A percentile compares a stretch with the other conserved stretches of the same genome.
Evolutionary conservation across 495 filamentous ascomycete genomes (phyloP).

Genomic region (Penicillium paxilli): DNA sequence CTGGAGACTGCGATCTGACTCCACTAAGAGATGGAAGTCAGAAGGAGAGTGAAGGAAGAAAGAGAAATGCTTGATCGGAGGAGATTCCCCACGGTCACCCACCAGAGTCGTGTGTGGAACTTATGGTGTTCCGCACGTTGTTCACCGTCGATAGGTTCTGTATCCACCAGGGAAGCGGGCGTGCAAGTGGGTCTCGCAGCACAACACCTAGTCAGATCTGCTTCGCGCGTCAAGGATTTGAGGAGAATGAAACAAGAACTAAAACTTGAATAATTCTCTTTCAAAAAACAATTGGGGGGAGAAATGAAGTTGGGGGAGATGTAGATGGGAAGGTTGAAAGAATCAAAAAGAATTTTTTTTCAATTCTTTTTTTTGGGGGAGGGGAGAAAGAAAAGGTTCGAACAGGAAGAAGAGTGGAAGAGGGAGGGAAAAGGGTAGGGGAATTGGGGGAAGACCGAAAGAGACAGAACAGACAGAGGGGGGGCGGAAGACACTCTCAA

Average conservation of each 20-base stretch:
- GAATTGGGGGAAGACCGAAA: constrained; percentile 23
- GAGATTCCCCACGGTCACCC: constrained; percentile 46
- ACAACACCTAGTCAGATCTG: constrained; percentile 43
- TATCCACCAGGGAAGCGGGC: constrained; percentile 48
- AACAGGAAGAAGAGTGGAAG: constrained; percentile 9
- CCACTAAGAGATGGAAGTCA: constrained; percentile 18
- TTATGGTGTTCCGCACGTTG: constrained; percentile 50
- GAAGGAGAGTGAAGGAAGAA: constrained; percentile 21
- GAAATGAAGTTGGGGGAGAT: constrained; percentile 17
- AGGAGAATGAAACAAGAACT: constrained; percentile 13
- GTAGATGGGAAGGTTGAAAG: constrained; percentile 3
- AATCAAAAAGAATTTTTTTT: constrained; percentile 8
- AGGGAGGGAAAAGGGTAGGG: background rate
- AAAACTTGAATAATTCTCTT: background rate
- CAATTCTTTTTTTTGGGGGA: constrained; percentile 1
- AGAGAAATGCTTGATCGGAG: constrained; percentile 46
- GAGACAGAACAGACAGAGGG: too few species aligned
- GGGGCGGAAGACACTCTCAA: too few species aligned
- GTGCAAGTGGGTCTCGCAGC: constrained; percentile 46
- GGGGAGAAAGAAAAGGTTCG: constrained; percentile 29
- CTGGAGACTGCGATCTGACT: constrained; percentile 10
- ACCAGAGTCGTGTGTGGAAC: constrained; percentile 45
- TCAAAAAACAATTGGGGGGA: constrained; percentile 1
- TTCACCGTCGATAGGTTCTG: constrained; percentile 40
- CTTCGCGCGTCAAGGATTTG: constrained; percentile 31